phyloP scores from a whole-genome alignment of 176 grass and related monocot genomes.

The Pharus latifolius region DNA sequence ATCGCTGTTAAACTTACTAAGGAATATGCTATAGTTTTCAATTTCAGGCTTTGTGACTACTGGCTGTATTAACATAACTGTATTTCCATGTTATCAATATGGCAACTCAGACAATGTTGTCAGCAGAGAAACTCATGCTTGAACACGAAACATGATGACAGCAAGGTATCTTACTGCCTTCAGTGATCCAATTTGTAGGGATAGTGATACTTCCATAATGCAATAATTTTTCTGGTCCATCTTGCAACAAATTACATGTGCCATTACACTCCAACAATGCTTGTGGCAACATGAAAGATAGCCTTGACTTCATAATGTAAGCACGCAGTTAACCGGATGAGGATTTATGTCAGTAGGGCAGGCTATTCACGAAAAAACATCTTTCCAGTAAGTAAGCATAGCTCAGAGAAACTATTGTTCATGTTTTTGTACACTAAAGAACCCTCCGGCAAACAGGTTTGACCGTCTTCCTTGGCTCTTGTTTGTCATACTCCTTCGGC shows the following conservation, averaged over 20 bases:
- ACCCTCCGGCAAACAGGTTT: conserved; percentile 22
- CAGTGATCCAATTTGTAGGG: background rate
- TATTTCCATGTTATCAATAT: background rate
- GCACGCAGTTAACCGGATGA: background rate
- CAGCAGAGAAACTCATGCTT: background rate
- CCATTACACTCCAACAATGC: background rate
- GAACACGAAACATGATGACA: background rate
- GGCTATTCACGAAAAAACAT: background rate
- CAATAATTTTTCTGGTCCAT: background rate
- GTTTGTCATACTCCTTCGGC: conserved; percentile 7
- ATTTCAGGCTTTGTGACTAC: background rate
- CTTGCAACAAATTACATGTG: background rate
- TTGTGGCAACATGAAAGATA: background rate
- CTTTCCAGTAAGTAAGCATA: background rate
- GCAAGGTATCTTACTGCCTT: background rate
- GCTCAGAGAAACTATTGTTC: background rate
- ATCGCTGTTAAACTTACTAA: background rate
- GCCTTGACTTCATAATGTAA: background rate
- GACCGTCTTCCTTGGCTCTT: conserved; percentile 24
- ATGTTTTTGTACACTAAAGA: conserved; percentile 24
- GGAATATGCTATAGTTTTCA: conserved; percentile 12
- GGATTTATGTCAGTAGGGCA: background rate
- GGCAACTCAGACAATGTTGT: background rate
- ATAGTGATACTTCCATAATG: background rate
- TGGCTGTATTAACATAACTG: background rate